Conservation (phyloP, 148 eudicot species). For the Oxyria digyna region DNA sequence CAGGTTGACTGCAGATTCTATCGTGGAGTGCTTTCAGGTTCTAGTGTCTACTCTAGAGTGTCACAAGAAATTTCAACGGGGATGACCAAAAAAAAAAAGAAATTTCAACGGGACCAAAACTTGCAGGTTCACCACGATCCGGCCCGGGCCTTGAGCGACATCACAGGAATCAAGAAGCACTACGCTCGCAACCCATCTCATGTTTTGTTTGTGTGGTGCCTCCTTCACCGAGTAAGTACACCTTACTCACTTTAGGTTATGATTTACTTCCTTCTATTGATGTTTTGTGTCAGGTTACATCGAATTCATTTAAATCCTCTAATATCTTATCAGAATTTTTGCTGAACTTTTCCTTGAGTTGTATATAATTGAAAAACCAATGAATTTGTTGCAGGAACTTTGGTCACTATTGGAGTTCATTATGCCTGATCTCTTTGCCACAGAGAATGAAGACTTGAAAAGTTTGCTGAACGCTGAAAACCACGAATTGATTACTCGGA, state of each 20-base stretch:
- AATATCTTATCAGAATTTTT: too few relatives aligned
- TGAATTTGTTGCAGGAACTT: conserved; percentile 61
- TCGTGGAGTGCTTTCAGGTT: too few relatives aligned
- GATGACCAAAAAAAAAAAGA: too few relatives aligned
- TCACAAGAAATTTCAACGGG: not conserved
- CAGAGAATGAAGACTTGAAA: conserved; percentile 88
- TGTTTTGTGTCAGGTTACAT: too few relatives aligned
- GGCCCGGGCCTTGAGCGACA: not conserved
- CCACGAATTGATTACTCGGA: conserved; percentile 57
- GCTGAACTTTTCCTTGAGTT: too few relatives aligned
- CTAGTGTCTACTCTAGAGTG: not conserved
- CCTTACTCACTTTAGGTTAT: not conserved
- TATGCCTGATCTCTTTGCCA: conserved; percentile 87
- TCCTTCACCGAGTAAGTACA: not conserved
- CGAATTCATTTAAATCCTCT: too few relatives aligned
- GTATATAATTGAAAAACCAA: too few relatives aligned
- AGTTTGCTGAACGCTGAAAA: conserved; percentile 67
- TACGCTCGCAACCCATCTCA: not conserved
- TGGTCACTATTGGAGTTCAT: conserved; percentile 98
- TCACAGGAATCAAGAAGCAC: not conserved
- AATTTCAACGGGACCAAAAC: not conserved
- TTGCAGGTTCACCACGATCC: not conserved
- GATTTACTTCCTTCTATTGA: too few relatives aligned
- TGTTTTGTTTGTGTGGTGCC: not conserved
- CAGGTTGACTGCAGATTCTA: not conserved